Evolutionary conservation across 352 stramenopile species (phyloP), one percentile per base, ranked within the genome.

Genomic region (Peronospora belbahrii): DNA sequence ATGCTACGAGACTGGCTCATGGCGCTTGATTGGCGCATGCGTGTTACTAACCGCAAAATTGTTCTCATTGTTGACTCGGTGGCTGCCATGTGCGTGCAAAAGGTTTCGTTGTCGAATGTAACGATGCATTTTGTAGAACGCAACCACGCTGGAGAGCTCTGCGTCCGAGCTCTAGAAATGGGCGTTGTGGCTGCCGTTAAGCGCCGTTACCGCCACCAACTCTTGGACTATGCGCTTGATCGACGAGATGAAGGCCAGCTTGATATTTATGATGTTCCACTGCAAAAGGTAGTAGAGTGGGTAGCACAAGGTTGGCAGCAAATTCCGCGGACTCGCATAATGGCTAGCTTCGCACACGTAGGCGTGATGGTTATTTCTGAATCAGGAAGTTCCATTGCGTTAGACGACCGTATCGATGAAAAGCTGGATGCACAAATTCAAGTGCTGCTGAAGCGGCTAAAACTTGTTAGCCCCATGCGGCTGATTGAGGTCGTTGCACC

Each of bases 1-100:
- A 59, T 91, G 37, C 73, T 91, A 27, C 79, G 76, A 14, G 73
- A 88, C 38, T 91, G 79, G 79, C 53, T 91, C 14, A 50, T 87
- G 28, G 67, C 76, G 31, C 58, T 91, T 11, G 79, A 91, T 60
- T 83, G 71, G 70, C 70, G 72, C 23, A 85, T 91, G 76, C 78
- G 80, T 40, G 67, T 86, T 48, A 65, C 68, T 27, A 75, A 84
- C 56, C 79, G 79, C 24, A 59, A 81, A 4, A 66, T 91, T 33
- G 42, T 91, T 40, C 56, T 91, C 25, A 55, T 91, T 28, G 30
- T 91, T 6, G 71, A 85, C 61, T 68, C 67, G 41, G 54, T 75
- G 1, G 65, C 69, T 33, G 75, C 67, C 2, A 67, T 77, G 48
- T 70, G 74, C 24, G 67, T 83, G 48, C 68, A 76, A 44, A 85